Evolutionary conservation across 2,329 filamentous ascomycete species (phyloP), one percentile per base, ranked within the genome.

Genomic region (Amesomyces nigricolor): DNA sequence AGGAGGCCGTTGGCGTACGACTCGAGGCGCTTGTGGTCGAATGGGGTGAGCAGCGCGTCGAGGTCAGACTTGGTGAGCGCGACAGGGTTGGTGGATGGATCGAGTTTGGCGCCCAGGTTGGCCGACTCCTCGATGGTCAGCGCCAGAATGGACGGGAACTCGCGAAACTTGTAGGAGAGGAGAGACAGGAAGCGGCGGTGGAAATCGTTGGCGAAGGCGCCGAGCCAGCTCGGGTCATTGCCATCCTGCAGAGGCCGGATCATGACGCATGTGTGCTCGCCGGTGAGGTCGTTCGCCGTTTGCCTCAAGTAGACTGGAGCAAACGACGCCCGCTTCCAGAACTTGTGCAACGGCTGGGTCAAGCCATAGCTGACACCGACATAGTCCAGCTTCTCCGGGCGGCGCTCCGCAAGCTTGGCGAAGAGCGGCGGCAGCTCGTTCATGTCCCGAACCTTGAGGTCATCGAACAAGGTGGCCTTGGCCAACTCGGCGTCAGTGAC

Each of bases 241-340:
- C 76, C 78, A 51, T 72, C 76, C 57, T 82, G 78, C 6, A 99
- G 78, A 1, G 91, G 88, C 55, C 90, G 84, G 47, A 99, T 80
- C 95, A 99, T 99, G 29, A 99, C 92, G 68, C 91, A 96, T 0
- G 94, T 96, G 70, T 99, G 94, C 72, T 99, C 94, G 53, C 94
- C 94, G 0, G 95, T 99, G 45, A 99, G 78, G 55, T 97, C 94
- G 68, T 97, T 99, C 50, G 94, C 80, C 2, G 95, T 99, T 74
- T 99, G 94, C 35, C 94, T 65, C 13, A 99, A 80, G 66, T 99
- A 99, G 0, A 99, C 89, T 0, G 94, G 94, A 2, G 85, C 83
- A 69, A 96, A 99, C 0, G 78, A 78, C 14, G 87, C 83, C 37
- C 88, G 87, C 73, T 96, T 96, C 94, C 94, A 99, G 78, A 99